Percentiles rank a stretch among this genome's conserved stretches.
Evolutionary conservation across 2,329 filamentous ascomycete genomes (phyloP).

Genomic region (Aspergillus sp.): DNA sequence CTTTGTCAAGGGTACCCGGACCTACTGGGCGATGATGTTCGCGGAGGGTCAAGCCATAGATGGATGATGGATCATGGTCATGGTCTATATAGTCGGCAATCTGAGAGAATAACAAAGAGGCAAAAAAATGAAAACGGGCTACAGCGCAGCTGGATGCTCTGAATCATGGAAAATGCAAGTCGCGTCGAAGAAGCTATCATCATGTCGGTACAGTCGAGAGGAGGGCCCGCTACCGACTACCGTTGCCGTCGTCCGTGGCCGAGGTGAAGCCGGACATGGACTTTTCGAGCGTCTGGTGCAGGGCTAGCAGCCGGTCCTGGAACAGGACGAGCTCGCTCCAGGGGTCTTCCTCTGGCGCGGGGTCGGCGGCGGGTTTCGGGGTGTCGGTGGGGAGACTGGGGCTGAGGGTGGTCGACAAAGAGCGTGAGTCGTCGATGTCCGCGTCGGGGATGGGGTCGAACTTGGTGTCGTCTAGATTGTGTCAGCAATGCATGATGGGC

Average conservation of each 20-base stretch:
- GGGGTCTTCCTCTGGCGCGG: slow-evolving; percentile 4
- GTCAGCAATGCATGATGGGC: neutral
- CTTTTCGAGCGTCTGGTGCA: slow-evolving; percentile 16
- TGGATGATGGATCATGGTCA: no score
- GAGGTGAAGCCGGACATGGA: slow-evolving; percentile 14
- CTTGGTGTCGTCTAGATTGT: slow-evolving; percentile 18
- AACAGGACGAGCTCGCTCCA: slow-evolving; percentile 17
- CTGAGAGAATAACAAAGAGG: slow-evolving; percentile 7
- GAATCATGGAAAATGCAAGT: neutral
- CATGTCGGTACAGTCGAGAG: neutral
- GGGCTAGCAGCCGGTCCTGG: slow-evolving; percentile 15
- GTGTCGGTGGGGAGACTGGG: slow-evolving; percentile 12
- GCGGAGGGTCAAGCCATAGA: slow-evolving; percentile 15
- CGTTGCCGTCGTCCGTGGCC: slow-evolving; percentile 12
- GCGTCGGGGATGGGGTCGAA: slow-evolving; percentile 25
- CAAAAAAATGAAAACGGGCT: slow-evolving; percentile 4
- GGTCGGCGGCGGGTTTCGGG: slow-evolving; percentile 8
- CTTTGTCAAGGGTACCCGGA: slow-evolving; percentile 11
- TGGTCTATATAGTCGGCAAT: slow-evolving; percentile 19
- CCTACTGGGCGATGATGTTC: slow-evolving; percentile 13
- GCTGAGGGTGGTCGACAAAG: slow-evolving; percentile 17
- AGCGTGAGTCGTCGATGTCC: slow-evolving; percentile 24
- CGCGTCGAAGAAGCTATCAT: neutral
- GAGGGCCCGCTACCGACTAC: neutral
- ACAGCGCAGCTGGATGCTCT: slow-evolving; percentile 8